These are phyloP conservation scores for Tulasnella sp. DNA, from an alignment of 768 basidiomycete species.

Conservation along the genomic window DNA sequence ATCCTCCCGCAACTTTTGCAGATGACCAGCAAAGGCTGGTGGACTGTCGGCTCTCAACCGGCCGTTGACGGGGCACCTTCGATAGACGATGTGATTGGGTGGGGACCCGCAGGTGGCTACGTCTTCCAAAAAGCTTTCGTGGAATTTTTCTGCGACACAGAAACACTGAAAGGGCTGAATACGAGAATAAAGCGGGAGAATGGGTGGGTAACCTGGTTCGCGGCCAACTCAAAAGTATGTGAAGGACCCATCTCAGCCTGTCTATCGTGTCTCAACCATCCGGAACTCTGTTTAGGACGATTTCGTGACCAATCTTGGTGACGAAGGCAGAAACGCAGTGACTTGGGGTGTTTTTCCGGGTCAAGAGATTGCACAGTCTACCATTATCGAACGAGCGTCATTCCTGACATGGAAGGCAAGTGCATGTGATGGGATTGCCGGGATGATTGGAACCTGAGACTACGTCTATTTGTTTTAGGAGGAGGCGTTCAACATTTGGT, in stretches of 20 bases:
- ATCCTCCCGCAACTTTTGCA: slow-evolving; percentile 69
- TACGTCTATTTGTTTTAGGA: slow-evolving; percentile 41
- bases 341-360: slow-evolving; percentile 99
- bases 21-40: slow-evolving; percentile 72
- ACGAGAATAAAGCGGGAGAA: slow-evolving; percentile 39
- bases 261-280: background rate
- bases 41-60: slow-evolving; percentile 96
- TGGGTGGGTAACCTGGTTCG: slow-evolving; percentile 76
- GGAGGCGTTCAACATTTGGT: slow-evolving; percentile 94
- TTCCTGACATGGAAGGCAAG: slow-evolving; percentile 95
- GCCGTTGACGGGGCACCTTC: slow-evolving; percentile 73
- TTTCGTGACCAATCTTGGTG: slow-evolving; percentile 63
- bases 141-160: slow-evolving; percentile 76
- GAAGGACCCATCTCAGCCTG: background rate
- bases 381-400: slow-evolving; percentile 89
- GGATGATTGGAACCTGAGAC: background rate
- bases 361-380: slow-evolving; percentile 90
- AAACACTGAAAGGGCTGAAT: slow-evolving; percentile 50
- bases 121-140: slow-evolving; percentile 98
- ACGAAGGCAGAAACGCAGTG: slow-evolving; percentile 80
- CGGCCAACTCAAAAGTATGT: slow-evolving; percentile 62
- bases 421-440: background rate
- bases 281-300: slow-evolving; percentile 44
- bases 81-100: slow-evolving; percentile 71
- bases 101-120: slow-evolving; percentile 87